Percentiles rank a stretch among this genome's conserved stretches.
Evolutionary conservation across 345 rosid species (phyloP).

Genomic region (Bruguiera gymnorhiza): DNA sequence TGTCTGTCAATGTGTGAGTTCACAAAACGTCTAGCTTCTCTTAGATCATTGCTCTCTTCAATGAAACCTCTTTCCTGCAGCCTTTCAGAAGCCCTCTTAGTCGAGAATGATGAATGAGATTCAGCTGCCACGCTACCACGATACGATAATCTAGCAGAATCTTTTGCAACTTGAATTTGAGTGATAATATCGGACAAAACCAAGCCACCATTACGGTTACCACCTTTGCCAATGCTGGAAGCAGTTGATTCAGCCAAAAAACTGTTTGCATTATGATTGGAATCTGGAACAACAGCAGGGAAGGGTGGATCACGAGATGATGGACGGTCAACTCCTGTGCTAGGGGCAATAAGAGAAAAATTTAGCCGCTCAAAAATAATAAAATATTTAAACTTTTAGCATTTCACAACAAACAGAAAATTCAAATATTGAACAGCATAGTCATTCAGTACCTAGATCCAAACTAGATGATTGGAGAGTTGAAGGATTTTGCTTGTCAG

Average conservation of each 20-base stretch:
- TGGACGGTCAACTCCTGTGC: constrained; percentile 99
- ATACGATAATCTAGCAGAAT: constrained; percentile 63
- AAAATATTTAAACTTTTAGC: constrained; percentile 11
- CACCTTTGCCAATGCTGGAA: constrained; percentile 47
- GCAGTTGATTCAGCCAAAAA: constrained; percentile 52
- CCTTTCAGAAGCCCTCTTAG: constrained; percentile 67
- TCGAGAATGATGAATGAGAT: constrained; percentile 59
- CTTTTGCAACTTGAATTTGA: constrained; percentile 95
- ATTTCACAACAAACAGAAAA: constrained; percentile 19
- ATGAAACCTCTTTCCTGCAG: constrained; percentile 57
- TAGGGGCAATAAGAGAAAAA: constrained; percentile 58
- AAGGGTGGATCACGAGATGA: constrained; percentile 95
- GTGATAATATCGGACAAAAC: constrained; percentile 79
- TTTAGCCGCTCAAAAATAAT: constrained; percentile 55
- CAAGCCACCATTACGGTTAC: constrained; percentile 79
- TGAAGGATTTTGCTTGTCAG: constrained; percentile 78
- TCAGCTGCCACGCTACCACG: constrained; percentile 56
- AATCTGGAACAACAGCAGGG: constrained; percentile 72
- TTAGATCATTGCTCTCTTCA: constrained; percentile 62
- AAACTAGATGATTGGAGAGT: constrained; percentile 80
- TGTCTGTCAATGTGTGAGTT: constrained; percentile 65
- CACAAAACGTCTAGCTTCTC: constrained; percentile 64
- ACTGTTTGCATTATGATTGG: constrained; percentile 50
- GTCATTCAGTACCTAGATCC: constrained; percentile 88
- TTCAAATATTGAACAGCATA: constrained; percentile 18